Evolutionary conservation across 2,329 filamentous ascomycete species (phyloP).

Genomic region (Stagonosporopsis vannaccii): DNA sequence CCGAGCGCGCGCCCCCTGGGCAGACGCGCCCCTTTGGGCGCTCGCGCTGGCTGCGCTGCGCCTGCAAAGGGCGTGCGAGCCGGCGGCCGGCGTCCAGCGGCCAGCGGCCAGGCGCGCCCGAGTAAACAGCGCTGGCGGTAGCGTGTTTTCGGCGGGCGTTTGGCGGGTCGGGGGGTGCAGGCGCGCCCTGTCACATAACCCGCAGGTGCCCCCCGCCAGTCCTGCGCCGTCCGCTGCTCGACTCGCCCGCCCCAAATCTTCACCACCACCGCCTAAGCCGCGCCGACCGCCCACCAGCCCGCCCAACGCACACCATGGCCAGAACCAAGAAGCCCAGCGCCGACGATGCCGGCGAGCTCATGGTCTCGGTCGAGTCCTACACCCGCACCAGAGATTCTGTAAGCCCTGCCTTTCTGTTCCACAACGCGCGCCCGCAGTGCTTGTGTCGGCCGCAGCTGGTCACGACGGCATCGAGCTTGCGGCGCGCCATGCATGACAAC

Average conservation of each 20-base stretch:
- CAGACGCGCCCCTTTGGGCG: background rate
- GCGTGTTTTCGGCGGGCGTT: conserved; percentile 4
- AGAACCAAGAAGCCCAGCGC: conserved; percentile 42
- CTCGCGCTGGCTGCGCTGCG: no score
- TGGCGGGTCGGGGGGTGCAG: conserved; percentile 4
- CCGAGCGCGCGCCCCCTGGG: background rate
- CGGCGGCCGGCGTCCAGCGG: no score
- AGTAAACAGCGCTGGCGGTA: conserved; percentile 5
- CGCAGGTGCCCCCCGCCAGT: conserved; percentile 1
- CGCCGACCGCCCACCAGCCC: conserved; percentile 9
- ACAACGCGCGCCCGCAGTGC: conserved; percentile 7
- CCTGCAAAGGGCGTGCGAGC: no score
- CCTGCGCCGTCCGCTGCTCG: conserved; percentile 4
- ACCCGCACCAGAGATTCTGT: conserved; percentile 82
- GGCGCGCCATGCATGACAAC: conserved; percentile 11
- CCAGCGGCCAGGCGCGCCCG: no score
- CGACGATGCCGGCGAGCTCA: conserved; percentile 45
- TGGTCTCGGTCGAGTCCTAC: conserved; percentile 76
- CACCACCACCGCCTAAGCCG: conserved; percentile 13
- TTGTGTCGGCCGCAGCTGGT: conserved; percentile 5
- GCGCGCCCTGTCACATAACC: conserved; percentile 25
- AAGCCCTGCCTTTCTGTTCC: conserved; percentile 54
- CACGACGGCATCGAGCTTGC: conserved; percentile 2
- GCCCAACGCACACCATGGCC: conserved; percentile 30
- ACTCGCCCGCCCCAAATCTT: conserved; percentile 12